Evolutionary conservation across 2,329 filamentous ascomycete genomes (phyloP).

Genomic region (Blastomyces percursus): DNA sequence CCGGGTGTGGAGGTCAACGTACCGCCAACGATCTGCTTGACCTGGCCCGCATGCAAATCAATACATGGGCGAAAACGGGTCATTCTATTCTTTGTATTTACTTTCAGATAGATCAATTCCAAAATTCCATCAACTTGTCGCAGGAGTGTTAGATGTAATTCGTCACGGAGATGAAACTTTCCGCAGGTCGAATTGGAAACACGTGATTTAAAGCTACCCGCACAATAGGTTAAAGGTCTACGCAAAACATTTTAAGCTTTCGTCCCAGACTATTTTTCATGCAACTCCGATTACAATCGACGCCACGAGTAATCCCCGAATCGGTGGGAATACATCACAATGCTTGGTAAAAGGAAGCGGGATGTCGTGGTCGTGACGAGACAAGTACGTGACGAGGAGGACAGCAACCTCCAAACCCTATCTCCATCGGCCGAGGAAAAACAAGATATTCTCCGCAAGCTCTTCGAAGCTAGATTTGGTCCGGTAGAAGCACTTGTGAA

Average conservation of each 20-base stretch:
- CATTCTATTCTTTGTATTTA: slow-evolving; percentile 44
- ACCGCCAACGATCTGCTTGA: slow-evolving; percentile 97
- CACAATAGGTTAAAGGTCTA: background rate
- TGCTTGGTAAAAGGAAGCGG: slow-evolving; percentile 42
- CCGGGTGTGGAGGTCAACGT: slow-evolving; percentile 61
- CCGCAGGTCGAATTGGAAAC: background rate
- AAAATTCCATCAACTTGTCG: background rate
- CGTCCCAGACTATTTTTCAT: background rate
- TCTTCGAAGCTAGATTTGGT: slow-evolving; percentile 82
- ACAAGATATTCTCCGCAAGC: slow-evolving; percentile 65
- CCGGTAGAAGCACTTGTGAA: slow-evolving; percentile 46
- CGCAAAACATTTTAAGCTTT: background rate
- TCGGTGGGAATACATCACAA: slow-evolving; percentile 12
- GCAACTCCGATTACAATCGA: background rate
- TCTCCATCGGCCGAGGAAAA: slow-evolving; percentile 41
- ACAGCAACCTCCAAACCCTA: slow-evolving; percentile 15
- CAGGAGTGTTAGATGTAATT: background rate
- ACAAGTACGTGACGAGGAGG: slow-evolving; percentile 16
- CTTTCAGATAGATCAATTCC: background rate
- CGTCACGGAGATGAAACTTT: background rate
- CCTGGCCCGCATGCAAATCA: slow-evolving; percentile 90
- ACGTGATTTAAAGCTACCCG: background rate
- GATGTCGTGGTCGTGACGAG: slow-evolving; percentile 25
- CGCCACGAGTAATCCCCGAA: background rate
- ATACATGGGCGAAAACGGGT: slow-evolving; percentile 94